phyloP scores from a whole-genome alignment of 2,329 filamentous ascomycete species.

The Trichoderma endophyticum region DNA sequence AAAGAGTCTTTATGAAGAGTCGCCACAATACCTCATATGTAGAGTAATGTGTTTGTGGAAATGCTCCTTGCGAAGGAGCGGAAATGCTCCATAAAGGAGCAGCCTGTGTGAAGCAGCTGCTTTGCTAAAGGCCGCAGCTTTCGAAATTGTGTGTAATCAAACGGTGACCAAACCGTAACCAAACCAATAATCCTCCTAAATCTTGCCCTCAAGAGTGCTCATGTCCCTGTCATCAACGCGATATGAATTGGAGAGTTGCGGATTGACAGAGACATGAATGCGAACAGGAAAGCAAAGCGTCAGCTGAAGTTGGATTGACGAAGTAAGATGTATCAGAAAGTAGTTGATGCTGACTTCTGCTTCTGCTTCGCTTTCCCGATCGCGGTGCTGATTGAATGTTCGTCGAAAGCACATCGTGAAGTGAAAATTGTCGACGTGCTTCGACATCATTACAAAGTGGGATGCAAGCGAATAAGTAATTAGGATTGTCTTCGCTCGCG shows the following conservation, averaged over 20 bases:
- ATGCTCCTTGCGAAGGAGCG: neutral
- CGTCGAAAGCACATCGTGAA: neutral
- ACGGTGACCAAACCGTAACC: neutral
- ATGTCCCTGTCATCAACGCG: neutral
- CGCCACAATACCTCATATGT: neutral
- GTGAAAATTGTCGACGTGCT: neutral
- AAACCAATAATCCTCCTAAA: neutral
- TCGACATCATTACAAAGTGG: constrained; percentile 8
- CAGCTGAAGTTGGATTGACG: neutral
- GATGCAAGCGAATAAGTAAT: neutral
- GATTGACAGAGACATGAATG: neutral
- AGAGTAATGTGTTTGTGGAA: neutral
- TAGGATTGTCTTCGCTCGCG: neutral
- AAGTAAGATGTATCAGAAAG: neutral
- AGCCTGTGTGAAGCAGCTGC: neutral
- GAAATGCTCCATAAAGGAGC: neutral
- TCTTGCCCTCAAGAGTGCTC: neutral
- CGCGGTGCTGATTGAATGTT: constrained; percentile 6
- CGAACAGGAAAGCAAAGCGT: neutral
- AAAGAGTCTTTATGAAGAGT: neutral
- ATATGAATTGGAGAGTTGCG: neutral
- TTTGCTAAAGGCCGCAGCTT: neutral
- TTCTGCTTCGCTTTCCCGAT: neutral
- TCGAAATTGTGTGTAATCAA: neutral
- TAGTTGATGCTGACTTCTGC: neutral